Conservation (phyloP, 2,329 filamentous ascomycete genomes). For the Colletotrichum lupini region DNA sequence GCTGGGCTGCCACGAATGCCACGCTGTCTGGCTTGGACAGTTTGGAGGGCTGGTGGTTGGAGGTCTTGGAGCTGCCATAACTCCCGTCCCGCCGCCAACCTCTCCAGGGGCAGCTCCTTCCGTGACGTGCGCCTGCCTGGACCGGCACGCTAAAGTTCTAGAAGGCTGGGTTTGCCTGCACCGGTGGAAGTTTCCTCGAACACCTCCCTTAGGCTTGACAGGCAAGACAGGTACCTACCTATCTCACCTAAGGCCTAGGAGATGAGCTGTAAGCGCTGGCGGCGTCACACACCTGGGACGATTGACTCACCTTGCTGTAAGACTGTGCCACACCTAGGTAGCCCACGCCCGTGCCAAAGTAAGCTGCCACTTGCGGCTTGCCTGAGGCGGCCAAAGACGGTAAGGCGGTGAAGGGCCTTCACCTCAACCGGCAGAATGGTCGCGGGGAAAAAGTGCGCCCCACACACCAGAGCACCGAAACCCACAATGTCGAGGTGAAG, state of each 20-base stretch:
- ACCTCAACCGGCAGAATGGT: slow-evolving; percentile 32
- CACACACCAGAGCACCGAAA: slow-evolving; percentile 36
- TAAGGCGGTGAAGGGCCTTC: slow-evolving; percentile 25
- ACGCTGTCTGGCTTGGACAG: no score
- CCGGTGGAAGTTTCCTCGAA: not conserved
- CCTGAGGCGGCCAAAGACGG: slow-evolving; percentile 14
- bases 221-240: not conserved
- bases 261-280: not conserved
- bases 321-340: not conserved
- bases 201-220: not conserved
- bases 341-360: not conserved
- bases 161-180: not conserved
- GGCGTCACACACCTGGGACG: not conserved
- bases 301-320: not conserved
- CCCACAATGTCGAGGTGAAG: slow-evolving; percentile 36
- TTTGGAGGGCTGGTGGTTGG: not conserved
- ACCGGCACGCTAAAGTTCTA: slow-evolving; percentile 7
- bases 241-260: not conserved
- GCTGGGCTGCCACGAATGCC: no score
- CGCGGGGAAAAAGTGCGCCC: slow-evolving; percentile 35
- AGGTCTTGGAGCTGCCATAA: not conserved
- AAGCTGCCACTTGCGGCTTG: not conserved
- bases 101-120: slow-evolving; percentile 1
- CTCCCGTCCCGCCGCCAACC: not conserved
- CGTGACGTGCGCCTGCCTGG: slow-evolving; percentile 3